phyloP scores from a whole-genome alignment of 306 rosid genomes.

The Hippophae rhamnoides region DNA sequence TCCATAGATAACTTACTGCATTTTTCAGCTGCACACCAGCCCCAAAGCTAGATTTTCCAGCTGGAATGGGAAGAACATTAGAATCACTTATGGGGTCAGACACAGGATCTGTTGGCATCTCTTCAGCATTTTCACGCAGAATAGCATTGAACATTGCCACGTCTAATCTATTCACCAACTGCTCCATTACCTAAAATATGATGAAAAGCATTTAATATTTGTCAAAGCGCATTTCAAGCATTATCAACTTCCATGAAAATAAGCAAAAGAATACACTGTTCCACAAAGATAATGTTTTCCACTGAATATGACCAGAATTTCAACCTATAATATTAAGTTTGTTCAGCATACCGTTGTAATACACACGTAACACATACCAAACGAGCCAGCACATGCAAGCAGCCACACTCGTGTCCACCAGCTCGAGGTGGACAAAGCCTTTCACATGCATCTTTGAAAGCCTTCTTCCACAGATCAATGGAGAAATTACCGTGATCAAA shows the following conservation, averaged over 20 bases:
- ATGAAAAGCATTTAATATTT: background rate
- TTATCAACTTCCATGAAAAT: background rate
- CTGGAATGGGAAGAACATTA: slow-evolving; percentile 81
- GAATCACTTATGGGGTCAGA: slow-evolving; percentile 88
- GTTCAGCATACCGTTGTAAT: slow-evolving; percentile 10
- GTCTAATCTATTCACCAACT: slow-evolving; percentile 66
- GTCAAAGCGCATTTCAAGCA: background rate
- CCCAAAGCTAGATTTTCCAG: slow-evolving; percentile 80
- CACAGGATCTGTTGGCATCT: slow-evolving; percentile 91
- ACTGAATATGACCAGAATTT: background rate
- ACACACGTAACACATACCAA: slow-evolving; percentile 40
- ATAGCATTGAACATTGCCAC: slow-evolving; percentile 94
- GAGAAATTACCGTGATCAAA: slow-evolving; percentile 70
- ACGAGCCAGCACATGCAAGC: slow-evolving; percentile 62
- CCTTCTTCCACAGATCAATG: slow-evolving; percentile 71
- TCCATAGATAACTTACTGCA: slow-evolving; percentile 41
- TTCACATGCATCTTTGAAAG: slow-evolving; percentile 79
- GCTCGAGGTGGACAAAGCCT: slow-evolving; percentile 88
- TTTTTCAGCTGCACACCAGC: slow-evolving; percentile 93
- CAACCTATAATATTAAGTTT: background rate
- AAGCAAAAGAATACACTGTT: too few species aligned
- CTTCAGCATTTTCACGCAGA: slow-evolving; percentile 84
- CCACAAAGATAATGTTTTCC: too few species aligned
- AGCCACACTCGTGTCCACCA: slow-evolving; percentile 73
- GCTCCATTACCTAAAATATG: slow-evolving; percentile 66